Evolutionary conservation across 768 basidiomycete genomes (phyloP), one percentile per base, ranked within the genome.

Genomic region (Pulveroboletus sp.): DNA sequence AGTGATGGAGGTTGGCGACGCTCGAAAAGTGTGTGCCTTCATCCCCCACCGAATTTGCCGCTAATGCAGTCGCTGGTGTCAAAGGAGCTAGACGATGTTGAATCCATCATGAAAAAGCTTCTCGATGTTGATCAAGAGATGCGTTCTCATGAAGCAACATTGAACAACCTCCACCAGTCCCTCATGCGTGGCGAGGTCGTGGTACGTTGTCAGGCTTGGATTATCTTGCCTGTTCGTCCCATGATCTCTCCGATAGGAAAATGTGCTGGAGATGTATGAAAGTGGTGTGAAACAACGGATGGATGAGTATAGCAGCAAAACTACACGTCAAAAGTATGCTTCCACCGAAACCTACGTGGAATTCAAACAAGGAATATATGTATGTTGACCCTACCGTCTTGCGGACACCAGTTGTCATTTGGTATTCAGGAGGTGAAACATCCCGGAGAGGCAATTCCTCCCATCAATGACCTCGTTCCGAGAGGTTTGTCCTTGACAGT

Each of bases 261-360:
- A 83, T 51, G 71, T 77, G 8, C 61, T 78, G 7, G 71, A 75
- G 9, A 61, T 56, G 24, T 94, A 90, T 58, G 64, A 77, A 40
- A 57, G 56, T 20, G 75, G 65, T n/a, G 72, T 82, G 0, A 62
- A 74, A 40, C 64, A 62, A 14, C 65, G 63, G 34, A 60, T 76
- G 36, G 68, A 76, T 6, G 72, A 69, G 24, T 87, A 89, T 63
- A 56, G 70, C 2, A 61, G 61, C 24, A 81, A 80, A 69, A 92
- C 90, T 0, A 72, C 81, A 7, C 79, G 91, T 9, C 88, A 94
- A 65, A 91, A 85, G 62, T 94, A 91, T 61, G 78, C 76, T 14
- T 84, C 84, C 40, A 68, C 73, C 42, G 72, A 79, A 0, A 65
- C 72, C 20, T 94, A 92, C 57, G 57, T 66, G 13, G 60, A 72